A percentile compares a stretch with the other conserved stretches of the same genome.
These are phyloP conservation scores for Ophiostoma pallidulum DNA, from an alignment of 2,329 filamentous ascomycete species.

Conservation along the genomic window DNA sequence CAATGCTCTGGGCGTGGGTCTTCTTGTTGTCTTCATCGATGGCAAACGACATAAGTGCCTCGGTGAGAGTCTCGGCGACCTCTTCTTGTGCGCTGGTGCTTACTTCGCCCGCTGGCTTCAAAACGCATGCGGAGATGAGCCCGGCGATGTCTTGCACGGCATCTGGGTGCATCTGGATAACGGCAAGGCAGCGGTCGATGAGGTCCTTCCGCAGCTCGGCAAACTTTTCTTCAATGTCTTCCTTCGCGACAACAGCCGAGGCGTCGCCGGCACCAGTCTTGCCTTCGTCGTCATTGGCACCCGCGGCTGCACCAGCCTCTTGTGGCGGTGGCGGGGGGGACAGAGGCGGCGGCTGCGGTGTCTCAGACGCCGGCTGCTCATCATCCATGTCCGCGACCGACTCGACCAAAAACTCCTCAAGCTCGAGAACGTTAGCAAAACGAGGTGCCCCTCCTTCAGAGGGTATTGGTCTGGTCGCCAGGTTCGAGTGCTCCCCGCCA, in stretches of 20 bases:
- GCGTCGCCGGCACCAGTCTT: conserved; percentile 18
- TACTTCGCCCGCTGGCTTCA: conserved; percentile 46
- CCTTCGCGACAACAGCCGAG: conserved; percentile 40
- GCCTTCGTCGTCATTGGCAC: not conserved
- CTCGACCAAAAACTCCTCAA: conserved; percentile 14
- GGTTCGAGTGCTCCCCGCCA: no score
- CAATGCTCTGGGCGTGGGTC: conserved; percentile 53
- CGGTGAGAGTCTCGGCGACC: conserved; percentile 72
- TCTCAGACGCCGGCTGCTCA: not conserved
- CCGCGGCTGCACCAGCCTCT: not conserved
- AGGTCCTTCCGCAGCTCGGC: conserved; percentile 63
- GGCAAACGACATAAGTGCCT: conserved; percentile 66
- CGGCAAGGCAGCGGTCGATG: conserved; percentile 82
- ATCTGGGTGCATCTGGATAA: conserved; percentile 78
- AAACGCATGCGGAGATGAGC: conserved; percentile 65
- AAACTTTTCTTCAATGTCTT: conserved; percentile 71
- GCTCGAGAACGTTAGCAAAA: conserved; percentile 22
- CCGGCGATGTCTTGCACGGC: conserved; percentile 88
- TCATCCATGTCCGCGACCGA: not conserved
- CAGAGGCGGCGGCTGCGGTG: not conserved
- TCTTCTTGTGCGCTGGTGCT: conserved; percentile 44
- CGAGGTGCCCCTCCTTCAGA: no score
- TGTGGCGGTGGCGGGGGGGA: not conserved
- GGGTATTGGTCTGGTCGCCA: no score
- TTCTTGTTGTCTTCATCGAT: conserved; percentile 56